Evolutionary conservation across 1,139 yeast species (phyloP).

Genomic region (Pichia sp.): DNA sequence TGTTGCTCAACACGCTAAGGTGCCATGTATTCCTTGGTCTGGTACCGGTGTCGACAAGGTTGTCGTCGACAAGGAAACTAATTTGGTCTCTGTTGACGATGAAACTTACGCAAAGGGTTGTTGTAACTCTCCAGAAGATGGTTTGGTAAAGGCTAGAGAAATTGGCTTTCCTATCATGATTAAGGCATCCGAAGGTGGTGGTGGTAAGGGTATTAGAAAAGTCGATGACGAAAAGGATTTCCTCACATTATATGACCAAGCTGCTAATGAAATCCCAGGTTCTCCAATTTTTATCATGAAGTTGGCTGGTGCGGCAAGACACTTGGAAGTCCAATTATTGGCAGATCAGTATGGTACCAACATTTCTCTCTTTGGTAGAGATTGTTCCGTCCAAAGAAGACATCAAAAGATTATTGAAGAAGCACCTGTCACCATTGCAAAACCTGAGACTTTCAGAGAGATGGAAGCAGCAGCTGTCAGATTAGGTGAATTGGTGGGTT

Average conservation of each 20-base stretch:
- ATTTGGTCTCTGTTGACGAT: slow-evolving; percentile 84
- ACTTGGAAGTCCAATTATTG: slow-evolving; percentile 86
- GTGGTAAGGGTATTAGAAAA: slow-evolving; percentile 97
- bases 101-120: slow-evolving; percentile 83
- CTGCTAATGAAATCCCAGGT: slow-evolving; percentile 92
- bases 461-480: slow-evolving; percentile 98
- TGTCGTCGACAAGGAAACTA: slow-evolving; percentile 53
- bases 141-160: slow-evolving; percentile 68
- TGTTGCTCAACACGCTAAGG: slow-evolving; percentile 96
- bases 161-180: slow-evolving; percentile 97
- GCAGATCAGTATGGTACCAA: slow-evolving; percentile 97
- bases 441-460: slow-evolving; percentile 70
- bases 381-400: slow-evolving; percentile 96
- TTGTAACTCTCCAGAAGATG: slow-evolving; percentile 80
- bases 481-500: slow-evolving; percentile 92
- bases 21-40: slow-evolving; percentile 99
- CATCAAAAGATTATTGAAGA: slow-evolving; percentile 95
- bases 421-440: slow-evolving; percentile 94
- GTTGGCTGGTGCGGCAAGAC: slow-evolving; percentile 92
- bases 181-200: slow-evolving; percentile 98
- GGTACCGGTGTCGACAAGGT: slow-evolving; percentile 95
- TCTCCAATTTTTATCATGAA: slow-evolving; percentile 94
- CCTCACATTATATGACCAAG: slow-evolving; percentile 67
- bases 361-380: slow-evolving; percentile 90
- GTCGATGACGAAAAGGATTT: slow-evolving; percentile 76